Percentiles rank a stretch among this genome's conserved stretches.
Evolutionary conservation across 2,329 filamentous ascomycete genomes (phyloP).

Genomic region (Colletotrichum echinochloae): DNA sequence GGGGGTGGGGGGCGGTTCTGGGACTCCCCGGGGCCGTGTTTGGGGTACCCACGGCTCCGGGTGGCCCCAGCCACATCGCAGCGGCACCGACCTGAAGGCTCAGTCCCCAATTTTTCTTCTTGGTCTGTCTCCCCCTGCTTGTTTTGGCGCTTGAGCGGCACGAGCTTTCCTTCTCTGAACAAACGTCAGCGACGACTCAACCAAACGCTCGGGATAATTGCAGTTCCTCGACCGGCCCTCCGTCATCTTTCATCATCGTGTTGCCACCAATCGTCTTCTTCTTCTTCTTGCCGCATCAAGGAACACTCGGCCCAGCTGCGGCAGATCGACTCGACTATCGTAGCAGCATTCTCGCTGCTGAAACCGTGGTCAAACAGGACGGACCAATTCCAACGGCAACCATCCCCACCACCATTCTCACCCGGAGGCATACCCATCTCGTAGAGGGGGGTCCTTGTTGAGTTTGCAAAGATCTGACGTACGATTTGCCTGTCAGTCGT

Average conservation of each 20-base stretch:
- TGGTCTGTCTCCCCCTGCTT: constrained; percentile 4
- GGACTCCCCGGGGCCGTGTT: constrained; percentile 25
- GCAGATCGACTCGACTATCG: constrained; percentile 26
- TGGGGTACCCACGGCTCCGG: constrained; percentile 34
- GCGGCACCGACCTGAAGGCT: constrained; percentile 2
- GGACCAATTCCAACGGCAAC: not conserved
- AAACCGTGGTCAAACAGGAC: constrained; percentile 38
- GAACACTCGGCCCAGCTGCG: not conserved
- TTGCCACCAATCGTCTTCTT: not conserved
- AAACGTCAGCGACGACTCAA: not conserved
- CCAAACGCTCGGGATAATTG: not conserved
- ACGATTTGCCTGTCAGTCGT: constrained; percentile 1
- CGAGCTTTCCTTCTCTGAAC: not conserved
- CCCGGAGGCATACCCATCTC: not conserved
- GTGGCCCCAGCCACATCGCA: constrained; percentile 25
- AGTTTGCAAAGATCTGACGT: not conserved
- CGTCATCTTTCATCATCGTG: not conserved
- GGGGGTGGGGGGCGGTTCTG: too few species aligned
- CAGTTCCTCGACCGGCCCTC: not conserved
- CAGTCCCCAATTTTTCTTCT: constrained; percentile 8
- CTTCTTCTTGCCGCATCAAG: not conserved
- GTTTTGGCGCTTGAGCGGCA: constrained; percentile 4
- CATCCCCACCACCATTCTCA: not conserved
- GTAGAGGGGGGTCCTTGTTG: constrained; percentile 2
- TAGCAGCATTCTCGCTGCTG: constrained; percentile 24